Evolutionary conservation across 1,139 yeast genomes (phyloP), one percentile per base, ranked within the genome.

Genomic region (Debaryomycetaceae sp.): DNA sequence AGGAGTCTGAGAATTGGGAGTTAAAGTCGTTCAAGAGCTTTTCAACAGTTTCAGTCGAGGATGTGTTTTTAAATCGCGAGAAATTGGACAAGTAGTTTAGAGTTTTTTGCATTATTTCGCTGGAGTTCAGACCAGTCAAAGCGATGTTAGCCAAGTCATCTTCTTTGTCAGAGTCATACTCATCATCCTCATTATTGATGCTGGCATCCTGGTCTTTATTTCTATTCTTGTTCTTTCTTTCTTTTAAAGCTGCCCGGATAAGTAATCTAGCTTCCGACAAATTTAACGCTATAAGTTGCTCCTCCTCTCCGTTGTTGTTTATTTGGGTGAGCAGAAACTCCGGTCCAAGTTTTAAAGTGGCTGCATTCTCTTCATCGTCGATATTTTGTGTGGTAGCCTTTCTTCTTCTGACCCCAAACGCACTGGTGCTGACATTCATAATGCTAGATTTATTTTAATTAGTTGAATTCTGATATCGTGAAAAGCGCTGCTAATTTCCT

Each of bases 11-110:
- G 3, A 73, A 70, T 56, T 77, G 81, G 39, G 77, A 80, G 38
- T 87, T 79, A 41, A 88, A 79, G 53, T 72, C 77, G 45, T 83
- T 86, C 53, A 91, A 70, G 49, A 91, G 69, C 53, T 86, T 86
- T 57, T 91, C 98, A 28, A 89, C 98, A 0, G 98, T 96, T 46
- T 87, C 84, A 29, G 95, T 92, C 0, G 97, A 87, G 46, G 91
- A 92, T 38, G 89, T 85, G 60, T 89, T 95, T 64, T 88, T 83
- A 64, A 91, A 92, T 51, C 98, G 74, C 6, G 97, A 83, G 67
- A 92, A 92, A 36, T 79, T 81, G 4, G 94, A 78, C 47, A 94
- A 71, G 59, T 88, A 89, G 58, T 89, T 94, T 61, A 92, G 78
- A 1, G 98, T 88, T 61, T 92, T 92, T 60, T 92, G 89, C 65